Evolutionary conservation across 2,329 filamentous ascomycete genomes (phyloP).

Genomic region (Venturia aucupariae): DNA sequence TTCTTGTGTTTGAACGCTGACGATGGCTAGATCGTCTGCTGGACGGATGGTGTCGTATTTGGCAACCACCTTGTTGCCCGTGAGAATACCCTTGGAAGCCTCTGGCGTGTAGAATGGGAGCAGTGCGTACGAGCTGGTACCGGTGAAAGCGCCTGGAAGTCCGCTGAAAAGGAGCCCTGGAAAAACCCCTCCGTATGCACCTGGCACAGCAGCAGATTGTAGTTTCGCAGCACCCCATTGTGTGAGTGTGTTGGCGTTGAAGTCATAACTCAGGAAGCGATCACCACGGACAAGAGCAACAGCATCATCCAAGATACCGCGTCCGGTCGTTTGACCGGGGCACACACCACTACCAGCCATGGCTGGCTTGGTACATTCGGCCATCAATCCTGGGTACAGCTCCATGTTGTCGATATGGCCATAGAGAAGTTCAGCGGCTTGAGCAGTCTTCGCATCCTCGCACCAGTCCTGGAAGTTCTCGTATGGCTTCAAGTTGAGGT

Average conservation of each 20-base stretch:
- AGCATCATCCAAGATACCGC: slow-evolving; percentile 41
- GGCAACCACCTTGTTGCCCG: slow-evolving; percentile 36
- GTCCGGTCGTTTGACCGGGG: slow-evolving; percentile 34
- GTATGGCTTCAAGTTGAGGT: slow-evolving; percentile 21
- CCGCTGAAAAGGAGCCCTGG: slow-evolving; percentile 34
- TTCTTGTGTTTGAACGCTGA: slow-evolving; percentile 41
- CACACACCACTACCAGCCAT: slow-evolving; percentile 14
- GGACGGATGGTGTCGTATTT: slow-evolving; percentile 39
- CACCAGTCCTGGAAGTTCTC: slow-evolving; percentile 24
- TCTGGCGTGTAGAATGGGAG: slow-evolving; percentile 44
- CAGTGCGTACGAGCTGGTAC: slow-evolving; percentile 40
- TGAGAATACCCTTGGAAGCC: slow-evolving; percentile 38
- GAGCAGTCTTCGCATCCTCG: slow-evolving; percentile 9
- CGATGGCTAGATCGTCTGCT: slow-evolving; percentile 31
- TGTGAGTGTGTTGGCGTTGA: slow-evolving; percentile 39
- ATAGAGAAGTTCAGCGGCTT: slow-evolving; percentile 14
- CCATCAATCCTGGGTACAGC: slow-evolving; percentile 15
- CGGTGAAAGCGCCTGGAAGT: slow-evolving; percentile 39
- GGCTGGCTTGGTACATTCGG: slow-evolving; percentile 15
- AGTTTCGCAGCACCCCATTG: slow-evolving; percentile 44
- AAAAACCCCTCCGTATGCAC: slow-evolving; percentile 40
- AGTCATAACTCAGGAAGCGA: slow-evolving; percentile 39
- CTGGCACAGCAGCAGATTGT: slow-evolving; percentile 25
- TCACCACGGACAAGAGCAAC: slow-evolving; percentile 39
- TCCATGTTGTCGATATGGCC: slow-evolving; percentile 15